phyloP scores from a whole-genome alignment of 2,329 filamentous ascomycete species.

The Colletotrichum eremochloae region DNA sequence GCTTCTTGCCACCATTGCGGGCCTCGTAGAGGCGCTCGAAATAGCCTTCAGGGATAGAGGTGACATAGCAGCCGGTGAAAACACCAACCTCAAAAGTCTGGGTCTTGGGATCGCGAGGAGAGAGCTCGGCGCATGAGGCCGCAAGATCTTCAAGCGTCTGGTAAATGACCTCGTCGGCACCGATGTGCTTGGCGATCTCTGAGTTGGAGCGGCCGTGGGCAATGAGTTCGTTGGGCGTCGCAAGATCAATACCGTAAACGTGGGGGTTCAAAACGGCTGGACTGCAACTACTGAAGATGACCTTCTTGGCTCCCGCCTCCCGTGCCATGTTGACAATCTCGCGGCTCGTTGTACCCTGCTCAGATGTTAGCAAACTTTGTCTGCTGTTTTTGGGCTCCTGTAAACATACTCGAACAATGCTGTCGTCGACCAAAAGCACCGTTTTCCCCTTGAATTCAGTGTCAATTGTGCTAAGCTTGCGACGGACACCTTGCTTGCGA shows the following conservation, averaged over 20 bases:
- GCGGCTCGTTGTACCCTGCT: slow-evolving; percentile 76
- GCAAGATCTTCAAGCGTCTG: slow-evolving; percentile 80
- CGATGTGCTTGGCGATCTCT: slow-evolving; percentile 59
- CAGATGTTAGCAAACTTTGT: background rate
- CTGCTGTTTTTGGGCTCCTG: background rate
- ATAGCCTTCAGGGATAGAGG: slow-evolving; percentile 82
- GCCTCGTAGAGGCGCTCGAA: slow-evolving; percentile 83
- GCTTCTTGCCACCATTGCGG: slow-evolving; percentile 73
- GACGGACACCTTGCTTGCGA: slow-evolving; percentile 86
- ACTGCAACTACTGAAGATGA: slow-evolving; percentile 82
- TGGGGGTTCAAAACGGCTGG: slow-evolving; percentile 56
- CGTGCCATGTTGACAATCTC: slow-evolving; percentile 77
- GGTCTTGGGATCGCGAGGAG: slow-evolving; percentile 65
- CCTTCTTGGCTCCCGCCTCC: slow-evolving; percentile 84
- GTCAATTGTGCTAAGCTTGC: slow-evolving; percentile 89
- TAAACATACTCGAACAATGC: slow-evolving; percentile 77
- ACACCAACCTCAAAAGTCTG: slow-evolving; percentile 89
- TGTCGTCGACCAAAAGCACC: slow-evolving; percentile 89
- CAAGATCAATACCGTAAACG: slow-evolving; percentile 63
- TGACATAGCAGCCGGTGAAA: slow-evolving; percentile 90
- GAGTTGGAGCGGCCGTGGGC: slow-evolving; percentile 56
- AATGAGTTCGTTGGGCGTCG: slow-evolving; percentile 53
- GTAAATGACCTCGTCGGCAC: slow-evolving; percentile 68
- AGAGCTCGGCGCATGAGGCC: slow-evolving; percentile 80
- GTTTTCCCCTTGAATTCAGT: slow-evolving; percentile 86